Base-by-base conservation (phyloP, 176 grass and related monocot genomes). In the Carex myosuroides region DNA sequence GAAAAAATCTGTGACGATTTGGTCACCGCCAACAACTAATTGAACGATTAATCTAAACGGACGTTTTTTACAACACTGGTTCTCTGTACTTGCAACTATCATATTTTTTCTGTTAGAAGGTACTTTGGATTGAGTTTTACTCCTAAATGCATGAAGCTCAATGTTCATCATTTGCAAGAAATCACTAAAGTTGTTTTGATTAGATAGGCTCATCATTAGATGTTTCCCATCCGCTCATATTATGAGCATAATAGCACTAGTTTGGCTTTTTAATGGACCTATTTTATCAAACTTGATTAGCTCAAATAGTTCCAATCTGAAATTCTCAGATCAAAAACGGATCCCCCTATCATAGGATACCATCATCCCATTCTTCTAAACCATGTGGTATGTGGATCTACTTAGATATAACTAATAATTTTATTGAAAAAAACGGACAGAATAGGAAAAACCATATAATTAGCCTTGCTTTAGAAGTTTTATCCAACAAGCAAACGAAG, bases 381-480 rank as follows among this genome's bases (percentile, higher is more conserved):
- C 42, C 74, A 79, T 55, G 35, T 64, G 79, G 39, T 50, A 79
- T 55, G 35, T 64, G 79, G 39, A 46, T 81, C 79, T 41, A n/a
- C 79, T 64, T 21, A 44, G 35, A 46, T 79, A 79, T 9, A 57
- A 14, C 20, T 79, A 26, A 30, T 16, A 39, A 79, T 0, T 20
- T 60, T 10, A 41, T 62, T 14, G 44, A 44, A 81, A 42, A 63
- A 44, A 81, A 42, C 20, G 32, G 20, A 64, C 10, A 63, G 17
- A 64, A 63, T 35, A 46, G 32, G 32, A 39, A 41, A 62, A 62
- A 41, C 5, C n/a, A 64, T 60, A 61, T 60, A 64, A 81, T 64
- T 81, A 41, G 57, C 79, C 56, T 22, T 77, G 60, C 79, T 22
- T 81, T 81, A 35, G 35, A 81, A 61, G 55, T 64, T 63, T 78